Conservation (phyloP, 495 filamentous ascomycete species). For the Penicillium macrosclerotiorum region DNA sequence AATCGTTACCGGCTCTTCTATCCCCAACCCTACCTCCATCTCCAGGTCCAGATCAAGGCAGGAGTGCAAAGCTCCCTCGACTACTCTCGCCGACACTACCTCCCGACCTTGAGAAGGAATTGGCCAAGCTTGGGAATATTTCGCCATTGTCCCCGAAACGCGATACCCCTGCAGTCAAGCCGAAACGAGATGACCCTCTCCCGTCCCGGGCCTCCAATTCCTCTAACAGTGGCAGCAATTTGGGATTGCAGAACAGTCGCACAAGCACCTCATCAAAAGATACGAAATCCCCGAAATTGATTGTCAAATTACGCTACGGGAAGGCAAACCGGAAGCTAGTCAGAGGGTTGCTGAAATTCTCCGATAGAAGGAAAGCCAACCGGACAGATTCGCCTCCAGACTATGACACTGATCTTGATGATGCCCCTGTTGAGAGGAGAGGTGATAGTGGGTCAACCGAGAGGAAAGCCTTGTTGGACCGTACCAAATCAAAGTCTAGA, state of each 20-base stretch:
- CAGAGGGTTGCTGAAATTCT: conserved; percentile 45
- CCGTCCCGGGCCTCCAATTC: conserved; percentile 4
- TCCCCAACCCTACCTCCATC: conserved; percentile 4
- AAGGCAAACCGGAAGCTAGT: conserved; percentile 41
- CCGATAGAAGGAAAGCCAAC: conserved; percentile 36
- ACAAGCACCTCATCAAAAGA: conserved; percentile 8
- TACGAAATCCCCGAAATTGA: conserved; percentile 11
- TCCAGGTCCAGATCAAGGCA: neutral
- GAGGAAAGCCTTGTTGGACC: conserved; percentile 6
- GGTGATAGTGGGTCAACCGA: conserved; percentile 3
- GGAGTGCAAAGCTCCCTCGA: conserved; percentile 11
- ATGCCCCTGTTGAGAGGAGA: conserved; percentile 16
- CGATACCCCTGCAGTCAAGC: conserved; percentile 6
- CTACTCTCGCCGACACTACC: conserved; percentile 36
- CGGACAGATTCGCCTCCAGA: conserved; percentile 26
- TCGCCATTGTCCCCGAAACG: conserved; percentile 16
- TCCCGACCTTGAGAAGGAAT: conserved; percentile 48
- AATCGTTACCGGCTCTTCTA: conserved; percentile 15
- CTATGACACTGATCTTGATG: conserved; percentile 24
- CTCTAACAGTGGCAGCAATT: conserved; percentile 7
- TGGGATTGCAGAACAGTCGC: conserved; percentile 8
- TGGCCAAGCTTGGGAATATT: conserved; percentile 34
- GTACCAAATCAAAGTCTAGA: conserved; percentile 20
- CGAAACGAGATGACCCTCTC: conserved; percentile 12
- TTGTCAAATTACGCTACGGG: conserved; percentile 42